Conservation (phyloP, 805 yeast species). For the Starmera pachycereana region DNA sequence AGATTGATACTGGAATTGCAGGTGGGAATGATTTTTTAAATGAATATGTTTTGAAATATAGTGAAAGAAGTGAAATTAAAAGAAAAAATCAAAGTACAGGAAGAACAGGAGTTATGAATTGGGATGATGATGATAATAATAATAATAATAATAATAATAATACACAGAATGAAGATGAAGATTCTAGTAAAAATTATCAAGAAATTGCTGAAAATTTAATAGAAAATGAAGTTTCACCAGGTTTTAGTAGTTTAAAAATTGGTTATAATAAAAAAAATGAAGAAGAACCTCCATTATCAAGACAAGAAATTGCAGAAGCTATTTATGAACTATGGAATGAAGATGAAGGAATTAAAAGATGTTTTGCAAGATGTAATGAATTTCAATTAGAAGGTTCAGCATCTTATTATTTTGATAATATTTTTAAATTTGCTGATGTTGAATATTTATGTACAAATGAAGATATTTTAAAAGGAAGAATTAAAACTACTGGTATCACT, state of each 20-base stretch:
- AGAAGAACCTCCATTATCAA: slow-evolving; percentile 12
- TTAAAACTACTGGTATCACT: slow-evolving; percentile 92
- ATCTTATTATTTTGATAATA: slow-evolving; percentile 66
- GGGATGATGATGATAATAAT: slow-evolving; percentile 13
- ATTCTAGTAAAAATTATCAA: slow-evolving; percentile 9
- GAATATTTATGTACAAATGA: slow-evolving; percentile 63
- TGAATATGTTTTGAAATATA: slow-evolving; percentile 54
- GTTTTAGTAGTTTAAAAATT: slow-evolving; percentile 11
- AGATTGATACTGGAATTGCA: slow-evolving; percentile 54
- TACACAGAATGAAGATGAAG: slow-evolving; percentile 3
- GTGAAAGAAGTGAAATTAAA: slow-evolving; percentile 41
- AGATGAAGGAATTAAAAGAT: slow-evolving; percentile 56
- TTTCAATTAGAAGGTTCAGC: slow-evolving; percentile 85
- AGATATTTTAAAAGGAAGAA: slow-evolving; percentile 83
- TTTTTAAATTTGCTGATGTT: slow-evolving; percentile 52
- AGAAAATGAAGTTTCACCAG: slow-evolving; percentile 14
- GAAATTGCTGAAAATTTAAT: slow-evolving; percentile 13
- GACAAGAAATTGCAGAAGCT: slow-evolving; percentile 61
- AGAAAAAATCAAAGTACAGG: slow-evolving; percentile 50
- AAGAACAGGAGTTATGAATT: slow-evolving; percentile 22
- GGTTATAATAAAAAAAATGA: neutral
- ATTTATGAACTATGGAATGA: slow-evolving; percentile 57
- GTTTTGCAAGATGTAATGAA: slow-evolving; percentile 53
- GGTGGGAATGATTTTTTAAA: slow-evolving; percentile 55
- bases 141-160: neutral